Conservation (phyloP, 805 yeast species). For the Wickerhamomyces xylosicus region DNA sequence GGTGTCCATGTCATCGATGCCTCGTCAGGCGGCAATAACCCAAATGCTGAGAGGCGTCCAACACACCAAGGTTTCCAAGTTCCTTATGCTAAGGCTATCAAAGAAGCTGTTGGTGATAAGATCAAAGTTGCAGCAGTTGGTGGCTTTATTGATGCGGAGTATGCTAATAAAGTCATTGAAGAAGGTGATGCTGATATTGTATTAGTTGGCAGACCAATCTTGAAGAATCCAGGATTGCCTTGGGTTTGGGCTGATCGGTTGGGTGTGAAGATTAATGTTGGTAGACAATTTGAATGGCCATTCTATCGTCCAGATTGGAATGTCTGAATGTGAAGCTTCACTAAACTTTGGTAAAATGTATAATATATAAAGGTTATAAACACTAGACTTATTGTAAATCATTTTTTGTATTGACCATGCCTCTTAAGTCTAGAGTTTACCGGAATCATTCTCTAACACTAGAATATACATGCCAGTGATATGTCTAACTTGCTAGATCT, state of each 20-base stretch:
- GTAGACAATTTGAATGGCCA: conserved; percentile 25
- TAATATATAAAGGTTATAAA: too few species aligned
- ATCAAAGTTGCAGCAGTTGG: conserved; percentile 39
- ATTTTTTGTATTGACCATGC: too few species aligned
- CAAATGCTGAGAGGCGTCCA: conserved; percentile 19
- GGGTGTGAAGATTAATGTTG: conserved; percentile 29
- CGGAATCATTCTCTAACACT: too few species aligned
- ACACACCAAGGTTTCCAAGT: conserved; percentile 24
- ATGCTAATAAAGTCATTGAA: conserved; percentile 31
- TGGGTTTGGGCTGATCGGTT: conserved; percentile 41
- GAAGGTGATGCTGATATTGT: conserved; percentile 36
- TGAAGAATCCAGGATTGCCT: conserved; percentile 39
- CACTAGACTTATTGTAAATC: too few species aligned
- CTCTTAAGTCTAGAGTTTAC: too few species aligned
- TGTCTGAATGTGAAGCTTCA: too few species aligned
- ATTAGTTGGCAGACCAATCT: conserved; percentile 34
- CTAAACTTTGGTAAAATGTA: too few species aligned
- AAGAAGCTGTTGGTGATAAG: conserved; percentile 32
- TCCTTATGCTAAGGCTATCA: conserved; percentile 30
- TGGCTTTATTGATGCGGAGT: conserved; percentile 23
- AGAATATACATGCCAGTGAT: too few species aligned
- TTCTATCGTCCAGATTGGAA: conserved; percentile 11
- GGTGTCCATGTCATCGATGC: conserved; percentile 45
- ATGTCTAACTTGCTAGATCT: too few species aligned
- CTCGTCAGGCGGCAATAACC: conserved; percentile 41